A percentile compares a stretch with the other conserved stretches of the same genome.
phyloP scores from a whole-genome alignment of 2,329 filamentous ascomycete species.

The Fusarium sp. region DNA sequence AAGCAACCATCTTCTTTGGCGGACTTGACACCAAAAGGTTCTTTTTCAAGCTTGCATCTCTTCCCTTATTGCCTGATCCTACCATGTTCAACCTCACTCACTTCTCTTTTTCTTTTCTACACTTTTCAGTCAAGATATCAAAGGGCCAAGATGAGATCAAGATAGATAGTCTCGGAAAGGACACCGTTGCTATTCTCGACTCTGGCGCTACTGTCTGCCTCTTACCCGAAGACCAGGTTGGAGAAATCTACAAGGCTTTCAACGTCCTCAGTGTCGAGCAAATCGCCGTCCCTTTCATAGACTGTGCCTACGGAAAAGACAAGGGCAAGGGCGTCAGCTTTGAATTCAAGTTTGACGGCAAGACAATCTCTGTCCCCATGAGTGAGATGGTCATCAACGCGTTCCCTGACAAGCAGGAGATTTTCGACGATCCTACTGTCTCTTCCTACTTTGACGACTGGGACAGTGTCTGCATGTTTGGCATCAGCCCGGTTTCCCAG shows the following conservation, averaged over 20 bases:
- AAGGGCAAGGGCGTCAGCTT: slow-evolving; percentile 60
- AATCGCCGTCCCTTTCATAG: slow-evolving; percentile 62
- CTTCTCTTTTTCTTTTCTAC: too few species aligned
- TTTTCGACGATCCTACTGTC: slow-evolving; percentile 56
- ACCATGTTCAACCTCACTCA: slow-evolving; percentile 55
- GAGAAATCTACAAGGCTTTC: slow-evolving; percentile 63
- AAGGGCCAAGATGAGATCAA: slow-evolving; percentile 49
- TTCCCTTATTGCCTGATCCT: slow-evolving; percentile 62
- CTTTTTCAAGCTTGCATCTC: slow-evolving; percentile 60
- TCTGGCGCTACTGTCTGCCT: slow-evolving; percentile 79
- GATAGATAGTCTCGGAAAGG: slow-evolving; percentile 55
- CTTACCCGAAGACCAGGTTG: slow-evolving; percentile 70
- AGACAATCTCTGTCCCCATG: slow-evolving; percentile 63
- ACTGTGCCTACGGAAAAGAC: slow-evolving; percentile 62
- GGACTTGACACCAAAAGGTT: slow-evolving; percentile 83
- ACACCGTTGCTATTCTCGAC: slow-evolving; percentile 78
- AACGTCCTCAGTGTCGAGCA: slow-evolving; percentile 59
- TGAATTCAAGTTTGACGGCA: slow-evolving; percentile 64
- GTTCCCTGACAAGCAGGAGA: slow-evolving; percentile 54
- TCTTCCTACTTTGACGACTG: slow-evolving; percentile 53
- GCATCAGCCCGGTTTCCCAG: slow-evolving; percentile 59
- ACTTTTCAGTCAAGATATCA: too few species aligned
- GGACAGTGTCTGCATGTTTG: slow-evolving; percentile 64
- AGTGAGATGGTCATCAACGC: slow-evolving; percentile 64
- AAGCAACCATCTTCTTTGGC: slow-evolving; percentile 81